Percentiles rank a stretch among this genome's conserved stretches.
Evolutionary conservation across 345 rosid genomes (phyloP).

Genomic region (Raphanus raphanistrum): DNA sequence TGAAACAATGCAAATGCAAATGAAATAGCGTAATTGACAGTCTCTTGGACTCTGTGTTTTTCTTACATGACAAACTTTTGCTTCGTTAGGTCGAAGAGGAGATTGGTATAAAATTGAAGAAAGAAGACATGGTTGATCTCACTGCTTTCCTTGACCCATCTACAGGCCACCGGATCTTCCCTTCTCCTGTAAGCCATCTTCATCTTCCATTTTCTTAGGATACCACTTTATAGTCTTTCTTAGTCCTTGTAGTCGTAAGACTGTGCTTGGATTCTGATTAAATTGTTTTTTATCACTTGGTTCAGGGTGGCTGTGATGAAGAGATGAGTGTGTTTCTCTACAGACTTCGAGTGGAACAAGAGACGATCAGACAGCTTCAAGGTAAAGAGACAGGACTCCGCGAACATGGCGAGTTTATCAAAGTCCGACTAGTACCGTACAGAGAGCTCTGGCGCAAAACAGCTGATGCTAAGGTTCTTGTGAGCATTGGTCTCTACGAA

Average conservation of each 20-base stretch:
- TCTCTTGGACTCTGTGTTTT: not conserved
- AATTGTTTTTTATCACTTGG: not conserved
- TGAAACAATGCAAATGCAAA: not conserved
- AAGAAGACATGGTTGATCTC: constrained; percentile 80
- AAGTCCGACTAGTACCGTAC: constrained; percentile 66
- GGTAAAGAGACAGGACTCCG: constrained; percentile 81
- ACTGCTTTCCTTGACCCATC: constrained; percentile 78
- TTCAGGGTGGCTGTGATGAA: constrained; percentile 95
- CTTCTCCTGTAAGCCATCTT: constrained; percentile 59
- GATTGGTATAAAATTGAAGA: constrained; percentile 65
- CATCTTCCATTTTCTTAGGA: too few relatives aligned
- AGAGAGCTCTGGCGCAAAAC: constrained; percentile 73
- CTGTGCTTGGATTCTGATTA: too few relatives aligned
- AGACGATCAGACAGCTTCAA: constrained; percentile 59
- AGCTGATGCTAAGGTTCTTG: constrained; percentile 69
- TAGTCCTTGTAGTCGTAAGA: too few relatives aligned
- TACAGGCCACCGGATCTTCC: constrained; percentile 63
- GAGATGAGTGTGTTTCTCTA: constrained; percentile 74
- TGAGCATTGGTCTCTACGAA: constrained; percentile 74
- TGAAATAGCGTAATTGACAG: not conserved
- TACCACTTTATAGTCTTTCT: too few relatives aligned
- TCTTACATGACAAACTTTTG: not conserved
- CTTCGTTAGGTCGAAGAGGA: constrained; percentile 80
- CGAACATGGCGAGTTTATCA: constrained; percentile 77
- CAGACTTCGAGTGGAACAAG: constrained; percentile 58